phyloP scores from a whole-genome alignment of 2,329 filamentous ascomycete genomes.

The Apiospora pterosperma region DNA sequence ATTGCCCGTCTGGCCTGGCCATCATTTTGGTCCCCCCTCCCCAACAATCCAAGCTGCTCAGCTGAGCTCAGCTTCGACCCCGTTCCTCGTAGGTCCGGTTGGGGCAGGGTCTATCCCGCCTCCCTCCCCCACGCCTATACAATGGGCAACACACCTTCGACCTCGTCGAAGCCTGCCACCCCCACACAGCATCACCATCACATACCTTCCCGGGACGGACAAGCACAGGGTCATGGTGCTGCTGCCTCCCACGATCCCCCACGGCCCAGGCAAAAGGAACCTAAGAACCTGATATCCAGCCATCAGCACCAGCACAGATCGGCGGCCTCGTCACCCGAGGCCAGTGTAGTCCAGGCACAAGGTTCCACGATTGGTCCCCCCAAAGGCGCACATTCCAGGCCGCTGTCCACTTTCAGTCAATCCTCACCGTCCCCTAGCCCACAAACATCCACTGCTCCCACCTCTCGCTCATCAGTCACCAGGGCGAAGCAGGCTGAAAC shows the following conservation, averaged over 20 bases:
- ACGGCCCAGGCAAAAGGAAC: slow-evolving; percentile 37
- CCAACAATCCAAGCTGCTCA: neutral
- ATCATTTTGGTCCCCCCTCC: neutral
- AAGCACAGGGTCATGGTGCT: slow-evolving; percentile 9
- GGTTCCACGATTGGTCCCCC: slow-evolving; percentile 47
- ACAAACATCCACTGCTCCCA: slow-evolving; percentile 27
- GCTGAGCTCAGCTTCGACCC: slow-evolving; percentile 5
- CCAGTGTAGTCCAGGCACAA: slow-evolving; percentile 58
- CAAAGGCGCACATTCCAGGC: slow-evolving; percentile 45
- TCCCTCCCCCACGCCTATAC: neutral
- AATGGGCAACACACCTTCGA: slow-evolving; percentile 31
- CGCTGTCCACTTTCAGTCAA: slow-evolving; percentile 38
- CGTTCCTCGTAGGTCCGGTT: neutral
- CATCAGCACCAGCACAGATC: slow-evolving; percentile 47
- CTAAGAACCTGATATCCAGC: slow-evolving; percentile 52
- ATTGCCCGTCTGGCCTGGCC: neutral
- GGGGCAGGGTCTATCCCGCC: slow-evolving; percentile 5
- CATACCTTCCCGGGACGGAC: slow-evolving; percentile 21
- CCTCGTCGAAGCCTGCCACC: slow-evolving; percentile 31
- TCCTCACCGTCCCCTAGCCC: slow-evolving; percentile 37
- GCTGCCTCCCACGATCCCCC: slow-evolving; percentile 26
- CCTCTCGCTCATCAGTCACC: slow-evolving; percentile 17
- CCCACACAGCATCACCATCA: slow-evolving; percentile 23
- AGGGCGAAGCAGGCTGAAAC: slow-evolving; percentile 32
- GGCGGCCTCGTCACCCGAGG: slow-evolving; percentile 55